Conservation (phyloP, 345 rosid genomes). For the Clausena lansium region DNA sequence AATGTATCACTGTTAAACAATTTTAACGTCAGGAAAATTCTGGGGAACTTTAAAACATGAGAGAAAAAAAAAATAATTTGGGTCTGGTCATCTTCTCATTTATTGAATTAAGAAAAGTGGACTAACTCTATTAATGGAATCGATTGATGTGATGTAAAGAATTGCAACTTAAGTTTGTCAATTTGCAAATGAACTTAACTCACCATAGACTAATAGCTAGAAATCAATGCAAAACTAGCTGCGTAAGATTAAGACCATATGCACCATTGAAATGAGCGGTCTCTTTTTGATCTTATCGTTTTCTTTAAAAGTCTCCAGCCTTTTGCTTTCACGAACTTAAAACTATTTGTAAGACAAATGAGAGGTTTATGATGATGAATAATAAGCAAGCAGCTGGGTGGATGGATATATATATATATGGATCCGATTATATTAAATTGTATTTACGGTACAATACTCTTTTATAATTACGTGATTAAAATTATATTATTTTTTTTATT, state of each 20-base stretch:
- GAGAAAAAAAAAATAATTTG: too few species aligned
- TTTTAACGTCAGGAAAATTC: background rate
- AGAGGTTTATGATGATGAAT: conserved; percentile 5
- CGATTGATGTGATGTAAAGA: conserved; percentile 20
- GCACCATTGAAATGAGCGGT: background rate
- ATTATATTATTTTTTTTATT: too few species aligned
- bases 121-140: background rate
- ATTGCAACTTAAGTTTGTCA: conserved; percentile 15
- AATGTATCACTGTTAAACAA: too few species aligned
- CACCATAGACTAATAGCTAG: background rate
- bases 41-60: background rate
- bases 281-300: conserved; percentile 13
- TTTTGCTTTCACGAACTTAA: conserved; percentile 4
- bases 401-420: too few species aligned
- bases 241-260: background rate
- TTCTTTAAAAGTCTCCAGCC: conserved; percentile 14
- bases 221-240: background rate
- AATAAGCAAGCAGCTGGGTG: background rate
- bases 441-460: too few species aligned
- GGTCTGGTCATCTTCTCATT: background rate
- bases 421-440: too few species aligned
- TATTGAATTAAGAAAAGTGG: background rate
- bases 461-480: too few species aligned
- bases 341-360: background rate
- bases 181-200: conserved; percentile 10